These are phyloP conservation scores for Rhodamnia argentea DNA, from an alignment of 345 rosid genomes.

Conservation along the genomic window DNA sequence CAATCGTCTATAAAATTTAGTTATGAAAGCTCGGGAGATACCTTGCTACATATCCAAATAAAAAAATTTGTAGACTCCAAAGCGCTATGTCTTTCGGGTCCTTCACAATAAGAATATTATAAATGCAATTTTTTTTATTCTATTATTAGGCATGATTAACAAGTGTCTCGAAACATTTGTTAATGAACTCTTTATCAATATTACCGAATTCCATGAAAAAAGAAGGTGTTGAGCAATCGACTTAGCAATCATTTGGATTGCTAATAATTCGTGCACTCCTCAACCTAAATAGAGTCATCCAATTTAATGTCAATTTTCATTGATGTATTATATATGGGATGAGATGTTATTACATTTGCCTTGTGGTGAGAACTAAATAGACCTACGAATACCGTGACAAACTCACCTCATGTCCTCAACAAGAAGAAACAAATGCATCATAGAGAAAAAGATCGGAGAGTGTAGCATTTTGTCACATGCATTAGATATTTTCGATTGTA, in stretches of 20 bases:
- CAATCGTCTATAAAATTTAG: not conserved
- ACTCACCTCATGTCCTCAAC: not conserved
- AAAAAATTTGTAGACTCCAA: not conserved
- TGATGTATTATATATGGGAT: not conserved
- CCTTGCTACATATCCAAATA: not conserved
- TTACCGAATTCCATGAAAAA: not conserved
- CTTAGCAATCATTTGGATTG: not conserved
- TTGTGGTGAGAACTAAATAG: not conserved
- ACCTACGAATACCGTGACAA: not conserved
- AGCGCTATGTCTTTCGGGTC: not conserved
- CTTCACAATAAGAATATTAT: not conserved
- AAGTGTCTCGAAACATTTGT: not conserved
- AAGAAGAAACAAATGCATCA: not conserved
- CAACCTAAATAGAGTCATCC: not conserved
- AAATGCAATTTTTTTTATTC: not conserved
- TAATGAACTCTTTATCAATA: not conserved
- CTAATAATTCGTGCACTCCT: not conserved
- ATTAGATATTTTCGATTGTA: not conserved
- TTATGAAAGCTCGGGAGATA: not conserved
- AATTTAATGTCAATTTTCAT: not conserved
- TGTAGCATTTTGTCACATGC: not conserved
- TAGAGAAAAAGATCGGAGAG: not conserved
- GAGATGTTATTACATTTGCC: not conserved
- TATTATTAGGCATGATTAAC: not conserved
- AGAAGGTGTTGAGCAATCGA: not conserved